Evolutionary conservation across 2,329 filamentous ascomycete genomes (phyloP).

Genomic region (Colletotrichum echinochloae): DNA sequence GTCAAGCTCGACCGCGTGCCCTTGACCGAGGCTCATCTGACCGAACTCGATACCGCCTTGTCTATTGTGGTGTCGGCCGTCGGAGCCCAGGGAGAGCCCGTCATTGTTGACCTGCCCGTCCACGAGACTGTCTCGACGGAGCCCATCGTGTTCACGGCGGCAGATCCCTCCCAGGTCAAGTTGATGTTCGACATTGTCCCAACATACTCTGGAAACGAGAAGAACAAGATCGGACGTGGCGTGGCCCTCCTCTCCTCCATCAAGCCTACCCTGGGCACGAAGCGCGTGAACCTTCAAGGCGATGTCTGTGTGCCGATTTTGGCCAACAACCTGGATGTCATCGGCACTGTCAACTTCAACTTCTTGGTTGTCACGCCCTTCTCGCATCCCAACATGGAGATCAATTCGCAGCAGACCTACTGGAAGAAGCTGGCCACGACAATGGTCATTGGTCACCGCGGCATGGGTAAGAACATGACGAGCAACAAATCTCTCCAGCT

Average conservation of each 20-base stretch:
- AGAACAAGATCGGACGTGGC: conserved; percentile 88
- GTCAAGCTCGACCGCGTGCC: conserved; percentile 92
- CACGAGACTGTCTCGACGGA: conserved; percentile 95
- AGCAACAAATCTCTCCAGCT: conserved; percentile 90
- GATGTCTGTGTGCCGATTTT: conserved; percentile 94
- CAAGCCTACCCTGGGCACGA: conserved; percentile 83
- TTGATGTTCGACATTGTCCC: conserved; percentile 95
- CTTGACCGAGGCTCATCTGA: conserved; percentile 87
- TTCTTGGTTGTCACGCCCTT: conserved; percentile 96
- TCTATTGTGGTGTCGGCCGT: conserved; percentile 91
- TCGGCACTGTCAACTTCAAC: conserved; percentile 96
- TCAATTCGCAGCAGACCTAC: conserved; percentile 91
- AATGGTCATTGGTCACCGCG: conserved; percentile 80
- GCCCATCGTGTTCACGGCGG: conserved; percentile 88
- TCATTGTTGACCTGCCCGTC: conserved; percentile 90
- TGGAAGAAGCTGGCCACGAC: conserved; percentile 94
- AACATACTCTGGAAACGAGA: conserved; percentile 90
- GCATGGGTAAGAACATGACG: conserved; percentile 90
- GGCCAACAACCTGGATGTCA: conserved; percentile 86
- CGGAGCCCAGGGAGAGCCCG: conserved; percentile 87
- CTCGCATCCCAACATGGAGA: conserved; percentile 90
- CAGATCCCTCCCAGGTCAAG: conserved; percentile 83
- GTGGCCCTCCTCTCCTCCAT: conserved; percentile 90
- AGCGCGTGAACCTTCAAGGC: conserved; percentile 91
- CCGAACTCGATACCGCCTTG: conserved; percentile 92